Evolutionary conservation across 805 yeast species (phyloP), one percentile per base, ranked within the genome.

Genomic region (Candida silvicultrix): DNA sequence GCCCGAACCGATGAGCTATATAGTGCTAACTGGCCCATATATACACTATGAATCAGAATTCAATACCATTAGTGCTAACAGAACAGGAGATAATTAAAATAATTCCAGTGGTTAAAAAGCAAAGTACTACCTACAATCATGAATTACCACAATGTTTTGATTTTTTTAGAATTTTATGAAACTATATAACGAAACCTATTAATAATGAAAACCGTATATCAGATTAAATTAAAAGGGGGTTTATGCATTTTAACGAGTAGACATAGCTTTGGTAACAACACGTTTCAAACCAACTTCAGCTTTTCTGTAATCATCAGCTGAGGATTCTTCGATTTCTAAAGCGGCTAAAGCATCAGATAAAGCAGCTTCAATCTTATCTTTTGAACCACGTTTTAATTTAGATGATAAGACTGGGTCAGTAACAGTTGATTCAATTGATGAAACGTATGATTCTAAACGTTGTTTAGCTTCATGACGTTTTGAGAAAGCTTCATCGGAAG

Each of bases 381-480:
- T 89, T 62, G 96, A 85, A 70, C 89, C 87, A 76, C 89, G 85
- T 95, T 94, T 92, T 74, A 92, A 80, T 83, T 94, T 94, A 65
- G 97, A 87, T 66, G 97, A 86, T 69, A 89, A 83, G 74, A 89
- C 90, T 74, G 97, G 98, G 85, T 94, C 99, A 65, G 97, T 88
- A 74, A 92, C 85, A 63, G 96, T 86, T 61, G 94, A 78, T 80
- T 94, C 97, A 64, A 90, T 88, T 60, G 95, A 83, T 64, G 95
- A 80, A 70, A 94, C 95, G 85, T 92, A 92, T 65, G 97, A 89
- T 82, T 92, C 99, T 71, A 92, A 85, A 81, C 89, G 90, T 80
- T 92, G 97, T 81, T 90, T 92, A 70, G 96, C 94, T 83, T 94
- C 98, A 80, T 92, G 97, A 73, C 85, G 85, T 90, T 90, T 92